Evolutionary conservation across 2,329 filamentous ascomycete species (phyloP).

Genomic region (Elsinoe australis): DNA sequence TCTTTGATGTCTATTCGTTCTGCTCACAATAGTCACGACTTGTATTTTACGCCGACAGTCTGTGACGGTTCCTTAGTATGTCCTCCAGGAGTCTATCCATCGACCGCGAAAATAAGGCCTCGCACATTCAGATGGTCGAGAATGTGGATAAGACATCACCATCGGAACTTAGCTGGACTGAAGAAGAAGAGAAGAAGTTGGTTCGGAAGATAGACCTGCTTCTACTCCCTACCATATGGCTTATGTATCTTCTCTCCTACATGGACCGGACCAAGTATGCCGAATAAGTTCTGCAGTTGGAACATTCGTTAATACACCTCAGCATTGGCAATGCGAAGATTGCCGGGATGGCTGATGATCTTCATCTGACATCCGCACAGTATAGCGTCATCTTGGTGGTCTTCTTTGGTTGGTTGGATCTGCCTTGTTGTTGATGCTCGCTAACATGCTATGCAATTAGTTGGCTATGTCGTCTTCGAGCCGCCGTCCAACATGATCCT

Average conservation of each 20-base stretch:
- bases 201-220: conserved; percentile 38
- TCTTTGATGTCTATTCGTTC: too few species aligned
- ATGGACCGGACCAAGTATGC: conserved; percentile 31
- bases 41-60: too few species aligned
- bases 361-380: conserved; percentile 41
- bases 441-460: neutral
- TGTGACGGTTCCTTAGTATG: neutral
- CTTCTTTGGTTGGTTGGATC: conserved; percentile 36
- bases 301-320: neutral
- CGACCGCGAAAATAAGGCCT: neutral
- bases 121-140: neutral
- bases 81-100: neutral
- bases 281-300: neutral
- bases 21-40: too few species aligned
- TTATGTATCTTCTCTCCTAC: conserved; percentile 45
- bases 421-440: neutral
- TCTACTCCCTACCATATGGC: conserved; percentile 42
- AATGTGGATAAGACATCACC: neutral
- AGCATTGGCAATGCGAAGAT: conserved; percentile 47
- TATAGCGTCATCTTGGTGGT: conserved; percentile 47
- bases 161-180: neutral
- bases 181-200: neutral
- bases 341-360: conserved; percentile 44
- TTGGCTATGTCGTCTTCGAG: conserved; percentile 47
- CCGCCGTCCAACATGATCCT: conserved; percentile 50